Base-by-base conservation (phyloP, 352 stramenopile species). In the Globisporangium nagaii region DNA sequence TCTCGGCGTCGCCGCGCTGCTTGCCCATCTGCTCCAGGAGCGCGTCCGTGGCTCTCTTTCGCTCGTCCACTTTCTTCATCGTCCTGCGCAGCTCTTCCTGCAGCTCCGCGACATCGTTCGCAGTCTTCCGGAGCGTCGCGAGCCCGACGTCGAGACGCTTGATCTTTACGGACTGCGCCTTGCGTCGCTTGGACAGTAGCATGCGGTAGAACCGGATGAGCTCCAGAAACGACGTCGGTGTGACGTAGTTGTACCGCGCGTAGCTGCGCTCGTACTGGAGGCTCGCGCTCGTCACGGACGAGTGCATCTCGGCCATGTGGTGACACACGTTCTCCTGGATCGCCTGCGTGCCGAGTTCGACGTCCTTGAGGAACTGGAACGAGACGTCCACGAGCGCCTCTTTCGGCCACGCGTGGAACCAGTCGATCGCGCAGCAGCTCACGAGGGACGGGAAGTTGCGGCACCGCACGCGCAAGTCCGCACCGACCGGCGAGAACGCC, bases 231-330 rank as follows among this genome's bases (percentile, higher is more conserved):
- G 77, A 96, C 31, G 93, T 97, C 2, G 91, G 91, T 0, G 90
- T 98, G 43, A 95, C 90, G 63, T 98, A 98, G 61, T 97, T 97
- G 61, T 85, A 92, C 9, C 91, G 71, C 1, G 75, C 76, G 28
- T 86, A 83, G 17, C 68, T 70, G 22, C 81, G 80, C 7, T 85
- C 79, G 56, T 96, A 98, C 42, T 79, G 51, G 1, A 66, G 42
- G 9, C 89, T 96, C 0, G 85, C 81, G 7, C 54, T 58, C 2
- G 83, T 92, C n/a, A 97, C 90, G 0, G 76, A 93, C 17, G 84
- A 57, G 61, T 97, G 90, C 63, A 97, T 89, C 40, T 97, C 88
- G 2, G 90, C 88, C 82, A 97, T 96, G 63, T 97, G 86, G 55
- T 97, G 84, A 8, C 84, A 90, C 9, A 98, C 87, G 48, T 97